Evolutionary conservation across 2,329 filamentous ascomycete species (phyloP), one percentile per base, ranked within the genome.

Genomic region (Alternaria metachromatica): DNA sequence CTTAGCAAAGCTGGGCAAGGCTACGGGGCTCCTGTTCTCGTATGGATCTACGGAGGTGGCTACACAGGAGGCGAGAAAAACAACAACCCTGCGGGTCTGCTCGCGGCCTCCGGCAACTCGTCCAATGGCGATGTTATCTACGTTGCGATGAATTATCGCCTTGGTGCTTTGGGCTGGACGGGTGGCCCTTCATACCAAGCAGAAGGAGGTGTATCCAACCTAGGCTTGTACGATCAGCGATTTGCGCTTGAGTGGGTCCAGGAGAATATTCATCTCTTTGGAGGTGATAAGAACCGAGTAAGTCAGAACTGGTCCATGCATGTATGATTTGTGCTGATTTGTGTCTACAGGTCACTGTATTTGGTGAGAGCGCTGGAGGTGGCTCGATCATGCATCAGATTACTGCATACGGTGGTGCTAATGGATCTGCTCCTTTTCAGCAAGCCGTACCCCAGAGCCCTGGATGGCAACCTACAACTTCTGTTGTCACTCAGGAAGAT

Each of bases 11-110:
- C 67, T 49, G 72, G 69, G n/a, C 54, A 80, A 69, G 59, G 80
- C 6, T 72, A 64, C 21, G 76, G 65, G 45, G 70, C 77, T 74
- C 81, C 84, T 0, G 84, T 87, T 0, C 63, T 86, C 2, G 81
- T 86, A 5, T 85, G 81, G 81, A 84, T 87, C 43, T 84, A 85
- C 66, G 85, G 85, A 15, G 65, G 84, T 9, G 84, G 84, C 10
- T 86, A 85, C 57, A 77, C 76, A 5, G 65, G 67, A 3, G 81
- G 81, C 44, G 33, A 44, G 25, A 60, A 85, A 68, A 77, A 72
- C 21, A 69, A 75, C 10, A 78, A 81, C 33, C 81, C 82, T 6
- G 77, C 81, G 21, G 80, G 80, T 9, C 70, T 85, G 10, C 71
- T 84, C 10, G 75, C 79, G 26, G 80, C 82, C 8, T 84, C 82